These are phyloP conservation scores for Isochrysis galbana DNA, from an alignment of 78 protist species.

Conservation along the genomic window DNA sequence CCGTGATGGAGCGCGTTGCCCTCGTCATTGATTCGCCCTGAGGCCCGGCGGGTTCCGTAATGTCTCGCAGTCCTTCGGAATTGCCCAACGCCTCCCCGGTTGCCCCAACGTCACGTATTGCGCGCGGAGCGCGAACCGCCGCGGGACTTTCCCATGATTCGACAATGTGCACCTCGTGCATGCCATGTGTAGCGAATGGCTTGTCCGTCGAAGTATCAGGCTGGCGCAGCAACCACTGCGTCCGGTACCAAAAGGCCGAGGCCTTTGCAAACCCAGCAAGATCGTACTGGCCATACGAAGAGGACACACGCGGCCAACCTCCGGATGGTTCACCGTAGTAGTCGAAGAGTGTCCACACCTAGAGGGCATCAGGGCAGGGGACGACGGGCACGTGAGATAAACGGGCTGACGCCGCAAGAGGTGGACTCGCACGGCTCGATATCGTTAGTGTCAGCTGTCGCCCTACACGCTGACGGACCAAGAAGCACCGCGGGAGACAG, in stretches of 20 bases:
- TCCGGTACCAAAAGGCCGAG: slow-evolving; percentile 27
- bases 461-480: too few species aligned
- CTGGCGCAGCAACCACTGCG: slow-evolving; percentile 12
- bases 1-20: not conserved
- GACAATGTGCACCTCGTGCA: not conserved
- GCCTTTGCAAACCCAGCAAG: slow-evolving; percentile 40
- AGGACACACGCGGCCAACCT: not conserved
- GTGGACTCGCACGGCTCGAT: too few species aligned
- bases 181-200: not conserved
- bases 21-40: too few species aligned
- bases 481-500: too few species aligned
- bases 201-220: not conserved
- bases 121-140: not conserved
- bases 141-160: not conserved
- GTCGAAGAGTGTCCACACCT: slow-evolving; percentile 46
- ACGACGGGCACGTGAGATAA: too few species aligned
- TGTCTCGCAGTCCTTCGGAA: too few species aligned
- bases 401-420: too few species aligned
- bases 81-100: too few species aligned
- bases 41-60: too few species aligned
- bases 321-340: slow-evolving; percentile 36
- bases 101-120: not conserved
- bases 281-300: slow-evolving; percentile 32
- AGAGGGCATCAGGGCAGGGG: too few species aligned
- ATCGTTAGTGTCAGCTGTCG: too few species aligned